These are phyloP conservation scores for Phytophthora cactorum DNA, from an alignment of 352 stramenopile genomes.

Conservation along the genomic window DNA sequence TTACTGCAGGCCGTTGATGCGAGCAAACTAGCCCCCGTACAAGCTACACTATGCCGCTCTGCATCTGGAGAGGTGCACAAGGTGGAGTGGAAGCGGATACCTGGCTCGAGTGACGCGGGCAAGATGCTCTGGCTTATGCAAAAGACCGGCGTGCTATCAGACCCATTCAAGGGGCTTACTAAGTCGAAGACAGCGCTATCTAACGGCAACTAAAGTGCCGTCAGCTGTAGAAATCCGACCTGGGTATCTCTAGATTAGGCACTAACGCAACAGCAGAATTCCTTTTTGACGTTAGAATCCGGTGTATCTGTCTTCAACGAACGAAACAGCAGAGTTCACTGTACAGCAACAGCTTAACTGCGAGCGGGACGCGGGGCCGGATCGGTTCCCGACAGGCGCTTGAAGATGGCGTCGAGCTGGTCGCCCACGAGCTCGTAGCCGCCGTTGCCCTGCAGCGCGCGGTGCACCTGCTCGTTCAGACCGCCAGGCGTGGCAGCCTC, in stretches of 20 bases:
- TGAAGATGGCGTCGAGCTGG: constrained; percentile 84
- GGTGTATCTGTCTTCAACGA: constrained; percentile 21
- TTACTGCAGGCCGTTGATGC: constrained; percentile 73
- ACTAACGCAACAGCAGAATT: constrained; percentile 31
- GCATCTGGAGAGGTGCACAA: constrained; percentile 57
- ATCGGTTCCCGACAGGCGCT: constrained; percentile 74
- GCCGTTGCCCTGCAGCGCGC: constrained; percentile 63
- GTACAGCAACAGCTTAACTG: constrained; percentile 28
- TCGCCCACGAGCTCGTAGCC: constrained; percentile 84
- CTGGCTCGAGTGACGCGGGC: constrained; percentile 65
- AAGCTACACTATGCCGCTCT: constrained; percentile 44
- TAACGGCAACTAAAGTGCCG: constrained; percentile 34
- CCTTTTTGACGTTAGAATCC: constrained; percentile 27
- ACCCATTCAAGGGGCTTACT: constrained; percentile 19
- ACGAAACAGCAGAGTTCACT: constrained; percentile 16
- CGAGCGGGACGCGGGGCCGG: constrained; percentile 59
- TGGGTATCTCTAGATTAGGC: background rate
- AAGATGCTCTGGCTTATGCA: constrained; percentile 83
- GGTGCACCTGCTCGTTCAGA: constrained; percentile 88
- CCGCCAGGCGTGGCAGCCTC: constrained; percentile 82
- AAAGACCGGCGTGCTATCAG: constrained; percentile 57
- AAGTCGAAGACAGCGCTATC: constrained; percentile 28
- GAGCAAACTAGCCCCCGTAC: constrained; percentile 39
- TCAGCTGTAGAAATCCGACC: constrained; percentile 1
- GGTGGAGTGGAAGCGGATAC: constrained; percentile 85